Conservation (phyloP, 2,329 filamentous ascomycete species). For the Myriosclerotinia duriaeana region DNA sequence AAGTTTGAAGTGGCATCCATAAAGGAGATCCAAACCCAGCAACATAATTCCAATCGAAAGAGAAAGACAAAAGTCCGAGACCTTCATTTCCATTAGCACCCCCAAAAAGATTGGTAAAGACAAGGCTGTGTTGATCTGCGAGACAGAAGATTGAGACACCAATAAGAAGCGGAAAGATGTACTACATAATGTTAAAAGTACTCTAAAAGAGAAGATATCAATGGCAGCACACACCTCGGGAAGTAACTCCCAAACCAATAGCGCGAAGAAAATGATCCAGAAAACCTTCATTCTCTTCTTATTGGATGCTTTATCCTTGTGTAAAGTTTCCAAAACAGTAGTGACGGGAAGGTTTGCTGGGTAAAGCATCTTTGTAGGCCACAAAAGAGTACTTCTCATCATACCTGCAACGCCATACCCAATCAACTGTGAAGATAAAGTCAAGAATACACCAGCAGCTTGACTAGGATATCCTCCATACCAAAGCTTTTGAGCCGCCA, state of each 20-base stretch:
- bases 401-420: conserved; percentile 64
- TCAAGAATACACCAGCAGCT: conserved; percentile 50
- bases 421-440: conserved; percentile 60
- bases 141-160: conserved; percentile 49
- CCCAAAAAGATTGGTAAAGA: conserved; percentile 52
- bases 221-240: conserved; percentile 20
- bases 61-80: conserved; percentile 41
- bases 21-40: conserved; percentile 31
- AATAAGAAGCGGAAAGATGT: conserved; percentile 49
- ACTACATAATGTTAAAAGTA: conserved; percentile 8
- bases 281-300: conserved; percentile 43
- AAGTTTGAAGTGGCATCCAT: conserved; percentile 40
- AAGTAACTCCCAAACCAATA: conserved; percentile 25
- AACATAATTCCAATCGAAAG: conserved; percentile 49
- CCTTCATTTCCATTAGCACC: conserved; percentile 50
- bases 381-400: conserved; percentile 56
- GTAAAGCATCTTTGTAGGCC: conserved; percentile 65
- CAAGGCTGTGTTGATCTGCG: conserved; percentile 44
- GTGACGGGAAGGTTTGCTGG: conserved; percentile 53
- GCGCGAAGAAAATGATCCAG: conserved; percentile 35
- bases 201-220: neutral
- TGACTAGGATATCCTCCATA: conserved; percentile 47
- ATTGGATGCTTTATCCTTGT: conserved; percentile 42
- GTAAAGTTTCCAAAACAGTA: conserved; percentile 45
- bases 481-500: conserved; percentile 63